Base-by-base conservation (phyloP, 2,329 filamentous ascomycete genomes). In the Aureobasidium namibiae region DNA sequence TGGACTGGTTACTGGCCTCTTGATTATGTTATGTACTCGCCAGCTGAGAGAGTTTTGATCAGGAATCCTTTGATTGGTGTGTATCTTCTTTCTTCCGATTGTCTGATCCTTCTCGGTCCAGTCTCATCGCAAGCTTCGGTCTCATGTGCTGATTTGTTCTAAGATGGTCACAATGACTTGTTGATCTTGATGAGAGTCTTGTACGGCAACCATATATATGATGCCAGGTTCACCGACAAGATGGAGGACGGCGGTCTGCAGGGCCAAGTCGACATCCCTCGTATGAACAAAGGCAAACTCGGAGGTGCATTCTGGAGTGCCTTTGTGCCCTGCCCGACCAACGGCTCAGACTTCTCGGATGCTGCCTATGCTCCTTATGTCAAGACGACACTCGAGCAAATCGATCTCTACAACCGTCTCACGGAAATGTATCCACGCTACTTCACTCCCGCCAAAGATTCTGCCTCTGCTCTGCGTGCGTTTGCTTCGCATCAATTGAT, bases 291-390 rank as follows among this genome's bases (percentile, higher is more conserved):
- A 52, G 91, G 92, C 1, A 78, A 80, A 65, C 84, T 87, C 63
- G 91, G 91, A 39, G 92, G 91, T 59, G 86, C 89, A n/a, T 96
- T 96, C 71, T 96, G 92, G 92, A 92, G 87, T 69, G 90, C 94
- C 10, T 97, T 81, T 67, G 84, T 88, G 41, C 82, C 83, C 0
- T 96, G 92, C 68, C 91, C 92, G 0, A 71, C 73, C 11, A 84
- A 92, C 67, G 84, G 83, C 48, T 80, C 80, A 4, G 84, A 95
- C 72, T 91, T 89, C 67, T 88, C 87, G 0, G 82, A 91, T 66
- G 81, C 79, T 56, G 88, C 84, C 67, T 92, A 92, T 68, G 82
- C 81, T 6, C 72, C 79, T 8, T 86, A 80, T 62, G 84, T 90
- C 23, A 78, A 82, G 61, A 81, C 80, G 61, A 92, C 89, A 0